A percentile compares a stretch with the other conserved stretches of the same genome.
These are phyloP conservation scores for Nicotiana obtusifolia DNA, from an alignment of 257 asterid species.

Conservation along the genomic window DNA sequence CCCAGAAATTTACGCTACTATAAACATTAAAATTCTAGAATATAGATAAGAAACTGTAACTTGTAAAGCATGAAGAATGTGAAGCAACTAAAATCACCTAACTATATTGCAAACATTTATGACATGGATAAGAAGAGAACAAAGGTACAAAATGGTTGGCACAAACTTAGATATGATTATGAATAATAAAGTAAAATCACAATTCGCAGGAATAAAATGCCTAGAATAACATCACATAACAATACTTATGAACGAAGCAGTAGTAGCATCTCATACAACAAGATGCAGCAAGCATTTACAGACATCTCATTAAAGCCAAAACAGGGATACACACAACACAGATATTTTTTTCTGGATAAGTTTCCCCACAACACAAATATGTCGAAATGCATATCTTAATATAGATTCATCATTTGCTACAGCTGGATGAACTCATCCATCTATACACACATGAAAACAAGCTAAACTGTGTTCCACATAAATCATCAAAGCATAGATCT, in stretches of 20 bases:
- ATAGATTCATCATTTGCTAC: neutral
- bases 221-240: neutral
- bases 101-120: neutral
- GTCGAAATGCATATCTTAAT: neutral
- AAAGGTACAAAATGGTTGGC: neutral
- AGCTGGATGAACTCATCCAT: neutral
- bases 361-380: neutral
- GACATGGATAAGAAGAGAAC: neutral
- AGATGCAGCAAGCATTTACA: neutral
- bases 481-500: neutral
- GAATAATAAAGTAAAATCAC: neutral
- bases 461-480: neutral
- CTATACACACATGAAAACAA: neutral
- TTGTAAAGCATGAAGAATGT: neutral
- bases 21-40: neutral
- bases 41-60: neutral
- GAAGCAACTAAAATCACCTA: neutral
- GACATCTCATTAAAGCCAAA: neutral
- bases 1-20: neutral
- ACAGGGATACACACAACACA: neutral
- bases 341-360: neutral
- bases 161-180: neutral
- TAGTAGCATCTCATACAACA: neutral
- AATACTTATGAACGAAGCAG: neutral
- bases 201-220: neutral